Evolutionary conservation across 2,329 filamentous ascomycete species (phyloP), one percentile per base, ranked within the genome.

Genomic region (Colletotrichum paranaense): DNA sequence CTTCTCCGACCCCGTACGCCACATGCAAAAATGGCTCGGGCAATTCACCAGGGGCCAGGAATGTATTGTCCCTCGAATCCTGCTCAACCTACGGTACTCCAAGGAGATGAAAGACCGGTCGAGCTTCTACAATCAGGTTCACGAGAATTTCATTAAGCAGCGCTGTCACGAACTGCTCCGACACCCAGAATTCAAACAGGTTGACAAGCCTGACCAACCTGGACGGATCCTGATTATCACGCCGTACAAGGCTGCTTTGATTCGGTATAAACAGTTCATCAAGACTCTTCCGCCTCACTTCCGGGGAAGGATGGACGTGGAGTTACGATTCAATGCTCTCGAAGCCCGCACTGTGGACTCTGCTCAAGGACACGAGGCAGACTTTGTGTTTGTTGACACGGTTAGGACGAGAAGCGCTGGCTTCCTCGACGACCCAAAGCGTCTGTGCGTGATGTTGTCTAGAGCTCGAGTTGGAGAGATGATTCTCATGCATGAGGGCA

Each of bases 381-480:
- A 88, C 53, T 79, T 87, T 5, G 84, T 88, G 0, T 83, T 87
- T 42, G 78, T 88, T 0, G 86, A 88, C 77, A 80, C 87, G 74
- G 86, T 87, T 2, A 79, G 84, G n/a, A 82, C 83, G 0, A 77
- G 76, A 0, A 78, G 78, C 0, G 82, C 83, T 0, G 80, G 79
- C 0, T 87, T 87, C 62, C 83, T 87, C 76, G 82, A 87, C 26
- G 82, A 87, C 19, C 78, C 82, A 0, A 83, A 85, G 49, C 79
- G 86, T 0, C 80, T 88, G 2, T 87, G 86, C 19, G 86, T 88
- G 0, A 85, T 85, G 0, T 79, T 87, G 8, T 87, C 86, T 0
- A 79, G 86, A 3, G 85, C 85, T 0, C 78, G 83, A 3, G 83
- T 86, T 57, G 86, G 83, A 0, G 86, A 88, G 67, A 77, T 87